These are phyloP conservation scores for Ceratonia siliqua DNA, from an alignment of 306 rosid species.

Conservation along the genomic window DNA sequence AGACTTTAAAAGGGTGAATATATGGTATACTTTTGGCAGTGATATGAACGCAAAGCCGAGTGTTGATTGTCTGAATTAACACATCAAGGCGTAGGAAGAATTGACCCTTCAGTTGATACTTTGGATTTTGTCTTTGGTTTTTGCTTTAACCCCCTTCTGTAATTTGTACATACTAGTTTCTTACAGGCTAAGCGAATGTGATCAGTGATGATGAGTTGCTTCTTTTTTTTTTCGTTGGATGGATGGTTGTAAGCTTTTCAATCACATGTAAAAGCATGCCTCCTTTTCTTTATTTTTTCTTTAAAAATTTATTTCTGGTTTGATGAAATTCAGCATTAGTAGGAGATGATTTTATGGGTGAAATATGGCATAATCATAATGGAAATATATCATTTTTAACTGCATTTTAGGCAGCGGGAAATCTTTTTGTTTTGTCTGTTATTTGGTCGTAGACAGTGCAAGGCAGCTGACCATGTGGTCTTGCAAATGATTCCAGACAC, in stretches of 20 bases:
- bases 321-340: too few species aligned
- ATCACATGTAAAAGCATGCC: background rate
- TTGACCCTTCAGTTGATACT: constrained; percentile 28
- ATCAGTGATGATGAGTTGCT: constrained; percentile 26
- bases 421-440: too few species aligned
- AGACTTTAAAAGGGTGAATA: constrained; percentile 30
- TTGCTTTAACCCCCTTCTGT: constrained; percentile 1
- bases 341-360: too few species aligned
- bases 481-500: too few species aligned
- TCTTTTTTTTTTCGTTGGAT: background rate
- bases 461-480: too few species aligned
- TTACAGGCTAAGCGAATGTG: constrained; percentile 22
- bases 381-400: background rate
- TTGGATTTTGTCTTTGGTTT: constrained; percentile 36
- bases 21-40: constrained; percentile 41
- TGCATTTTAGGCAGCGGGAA: background rate
- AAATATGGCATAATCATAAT: too few species aligned
- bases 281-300: background rate
- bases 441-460: background rate
- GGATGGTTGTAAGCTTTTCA: background rate
- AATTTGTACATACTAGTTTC: constrained; percentile 49
- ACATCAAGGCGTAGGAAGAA: constrained; percentile 31
- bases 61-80: constrained; percentile 37
- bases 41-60: constrained; percentile 10
- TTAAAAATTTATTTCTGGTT: too few species aligned